Evolutionary conservation across 345 rosid species (phyloP).

Genomic region (Eucalyptus regnans): DNA sequence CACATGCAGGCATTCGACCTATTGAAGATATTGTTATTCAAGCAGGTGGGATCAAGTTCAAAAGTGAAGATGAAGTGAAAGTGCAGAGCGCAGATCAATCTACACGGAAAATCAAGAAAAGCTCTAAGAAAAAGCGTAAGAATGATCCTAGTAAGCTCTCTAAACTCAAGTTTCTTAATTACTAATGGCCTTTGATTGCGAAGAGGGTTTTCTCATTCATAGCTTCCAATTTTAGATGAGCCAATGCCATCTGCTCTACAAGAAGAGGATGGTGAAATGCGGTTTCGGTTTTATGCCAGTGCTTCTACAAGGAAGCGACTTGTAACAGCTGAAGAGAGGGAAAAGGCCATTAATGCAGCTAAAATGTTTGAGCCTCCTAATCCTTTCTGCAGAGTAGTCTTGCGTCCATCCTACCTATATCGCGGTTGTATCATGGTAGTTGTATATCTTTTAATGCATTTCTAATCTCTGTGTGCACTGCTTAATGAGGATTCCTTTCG

Average conservation of each 20-base stretch:
- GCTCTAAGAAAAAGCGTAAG: constrained; percentile 1
- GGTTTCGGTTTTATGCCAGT: constrained; percentile 5
- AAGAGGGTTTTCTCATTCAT: neutral
- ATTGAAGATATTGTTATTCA: neutral
- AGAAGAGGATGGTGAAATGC: constrained; percentile 2
- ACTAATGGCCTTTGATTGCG: neutral
- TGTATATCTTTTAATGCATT: neutral
- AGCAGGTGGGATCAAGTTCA: neutral
- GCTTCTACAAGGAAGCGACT: constrained; percentile 11
- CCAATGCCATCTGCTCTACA: neutral
- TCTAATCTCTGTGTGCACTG: neutral
- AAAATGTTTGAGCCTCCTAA: constrained; percentile 16
- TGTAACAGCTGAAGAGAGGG: constrained; percentile 7
- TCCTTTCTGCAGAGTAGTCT: constrained; percentile 19
- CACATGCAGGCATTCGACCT: neutral
- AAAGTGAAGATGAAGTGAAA: neutral
- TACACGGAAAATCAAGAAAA: neutral
- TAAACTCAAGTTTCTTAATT: neutral
- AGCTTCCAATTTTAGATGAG: neutral
- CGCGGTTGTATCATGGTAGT: constrained; percentile 7
- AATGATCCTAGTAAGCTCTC: constrained; percentile 6
- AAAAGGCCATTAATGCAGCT: constrained; percentile 18
- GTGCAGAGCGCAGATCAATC: neutral
- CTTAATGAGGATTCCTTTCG: neutral
- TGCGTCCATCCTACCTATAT: constrained; percentile 6